phyloP scores from a whole-genome alignment of 1,139 yeast species.

The Yamadazyma sp. region DNA sequence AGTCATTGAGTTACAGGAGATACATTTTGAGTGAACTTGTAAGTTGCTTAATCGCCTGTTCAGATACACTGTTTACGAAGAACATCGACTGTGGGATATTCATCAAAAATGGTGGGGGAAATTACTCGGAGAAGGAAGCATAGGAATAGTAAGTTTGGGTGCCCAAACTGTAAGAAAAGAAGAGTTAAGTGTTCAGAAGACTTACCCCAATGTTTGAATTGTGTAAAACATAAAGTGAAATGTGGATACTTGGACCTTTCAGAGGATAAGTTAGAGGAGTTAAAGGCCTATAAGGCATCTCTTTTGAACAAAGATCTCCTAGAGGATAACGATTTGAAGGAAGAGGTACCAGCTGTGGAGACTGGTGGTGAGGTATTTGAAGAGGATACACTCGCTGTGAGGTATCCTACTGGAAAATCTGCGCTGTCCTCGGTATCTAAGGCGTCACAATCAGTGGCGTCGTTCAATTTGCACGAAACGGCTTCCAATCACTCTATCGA shows the following conservation, averaged over 20 bases:
- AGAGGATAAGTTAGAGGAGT: constrained; percentile 32
- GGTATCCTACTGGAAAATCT: not conserved
- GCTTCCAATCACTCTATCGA: constrained; percentile 8
- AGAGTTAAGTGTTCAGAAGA: constrained; percentile 47
- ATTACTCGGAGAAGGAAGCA: constrained; percentile 27
- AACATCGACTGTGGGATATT: too few species aligned
- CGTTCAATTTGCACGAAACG: not conserved
- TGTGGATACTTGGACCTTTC: constrained; percentile 43
- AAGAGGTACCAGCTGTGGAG: not conserved
- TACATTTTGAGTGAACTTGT: too few species aligned
- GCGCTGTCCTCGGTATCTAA: not conserved
- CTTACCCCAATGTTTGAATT: constrained; percentile 41
- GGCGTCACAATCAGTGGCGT: not conserved
- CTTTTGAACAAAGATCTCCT: constrained; percentile 1
- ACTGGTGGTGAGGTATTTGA: too few species aligned
- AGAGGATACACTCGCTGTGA: too few species aligned
- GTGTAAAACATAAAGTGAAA: constrained; percentile 40
- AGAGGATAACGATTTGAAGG: constrained; percentile 1
- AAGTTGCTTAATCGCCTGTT: too few species aligned
- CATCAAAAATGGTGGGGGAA: constrained; percentile 3
- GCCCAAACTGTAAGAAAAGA: constrained; percentile 46
- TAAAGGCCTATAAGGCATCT: constrained; percentile 15
- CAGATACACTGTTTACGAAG: too few species aligned
- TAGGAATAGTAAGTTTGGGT: constrained; percentile 37
- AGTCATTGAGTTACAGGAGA: too few species aligned